Conservation (phyloP, 352 stramenopile genomes). For the Phytopythium oedochilum region DNA sequence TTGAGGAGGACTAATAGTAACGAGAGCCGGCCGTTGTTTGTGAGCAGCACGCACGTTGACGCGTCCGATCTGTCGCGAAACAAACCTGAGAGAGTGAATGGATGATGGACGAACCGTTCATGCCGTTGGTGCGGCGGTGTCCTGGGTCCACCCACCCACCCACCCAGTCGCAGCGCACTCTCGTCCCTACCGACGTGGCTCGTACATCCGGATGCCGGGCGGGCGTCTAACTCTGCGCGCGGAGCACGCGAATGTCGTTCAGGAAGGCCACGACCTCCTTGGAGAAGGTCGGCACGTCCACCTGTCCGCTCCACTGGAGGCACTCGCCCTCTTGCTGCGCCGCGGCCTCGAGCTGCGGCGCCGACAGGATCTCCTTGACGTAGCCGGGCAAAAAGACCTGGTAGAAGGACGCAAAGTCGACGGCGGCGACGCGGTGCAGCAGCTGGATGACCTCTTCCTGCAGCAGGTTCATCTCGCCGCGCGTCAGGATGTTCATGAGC, state of each 20-base stretch:
- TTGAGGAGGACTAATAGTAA: no score
- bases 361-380: constrained; percentile 60
- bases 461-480: constrained; percentile 75
- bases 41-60: no score
- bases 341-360: constrained; percentile 40
- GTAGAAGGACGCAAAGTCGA: constrained; percentile 79
- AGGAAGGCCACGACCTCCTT: constrained; percentile 65
- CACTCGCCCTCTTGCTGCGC: constrained; percentile 50
- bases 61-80: no score
- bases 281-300: constrained; percentile 72
- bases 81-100: no score
- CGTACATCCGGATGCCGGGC: no score
- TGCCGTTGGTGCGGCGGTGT: no score
- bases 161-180: no score
- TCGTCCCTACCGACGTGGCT: no score
- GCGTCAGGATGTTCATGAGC: constrained; percentile 72
- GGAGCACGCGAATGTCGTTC: constrained; percentile 74
- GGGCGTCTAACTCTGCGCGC: constrained; percentile 46
- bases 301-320: constrained; percentile 69
- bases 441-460: constrained; percentile 71
- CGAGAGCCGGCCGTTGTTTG: no score
- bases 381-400: constrained; percentile 57
- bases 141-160: no score
- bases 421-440: constrained; percentile 59
- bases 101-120: no score